A percentile compares a stretch with the other conserved stretches of the same genome.
Conservation (phyloP, 768 basidiomycete species). For the Rhodotorula babjevae region DNA sequence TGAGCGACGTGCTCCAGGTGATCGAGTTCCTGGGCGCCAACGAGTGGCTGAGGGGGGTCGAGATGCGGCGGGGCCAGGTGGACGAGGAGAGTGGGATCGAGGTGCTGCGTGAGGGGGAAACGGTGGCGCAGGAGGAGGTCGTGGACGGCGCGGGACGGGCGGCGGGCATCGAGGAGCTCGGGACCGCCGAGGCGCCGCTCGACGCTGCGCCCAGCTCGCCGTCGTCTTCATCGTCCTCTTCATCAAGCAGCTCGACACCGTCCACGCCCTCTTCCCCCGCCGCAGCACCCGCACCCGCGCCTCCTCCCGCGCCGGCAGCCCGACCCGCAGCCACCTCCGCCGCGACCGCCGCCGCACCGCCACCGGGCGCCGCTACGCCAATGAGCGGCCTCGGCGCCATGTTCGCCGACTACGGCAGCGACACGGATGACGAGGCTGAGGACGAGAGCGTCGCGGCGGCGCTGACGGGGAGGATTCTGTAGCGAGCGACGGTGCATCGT, state of each 20-base stretch:
- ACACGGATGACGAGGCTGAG: slow-evolving; percentile 17
- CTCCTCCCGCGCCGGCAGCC: neutral
- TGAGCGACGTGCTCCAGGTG: slow-evolving; percentile 27
- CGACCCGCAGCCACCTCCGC: no score
- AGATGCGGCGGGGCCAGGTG: slow-evolving; percentile 24
- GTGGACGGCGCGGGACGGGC: neutral
- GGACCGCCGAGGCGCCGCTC: neutral
- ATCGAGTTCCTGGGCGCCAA: slow-evolving; percentile 34
- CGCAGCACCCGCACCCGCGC: neutral
- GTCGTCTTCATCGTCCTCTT: neutral
- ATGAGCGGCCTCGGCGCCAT: neutral
- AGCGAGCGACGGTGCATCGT: no score
- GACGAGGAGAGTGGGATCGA: slow-evolving; percentile 39
- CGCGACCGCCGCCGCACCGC: no score
- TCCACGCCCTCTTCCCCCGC: neutral
- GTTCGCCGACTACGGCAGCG: slow-evolving; percentile 15
- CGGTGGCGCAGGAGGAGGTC: neutral
- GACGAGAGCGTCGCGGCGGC: neutral
- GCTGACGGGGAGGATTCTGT: neutral
- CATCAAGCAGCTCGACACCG: neutral
- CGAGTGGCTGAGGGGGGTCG: slow-evolving; percentile 33
- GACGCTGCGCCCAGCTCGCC: neutral
- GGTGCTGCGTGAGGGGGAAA: slow-evolving; percentile 12
- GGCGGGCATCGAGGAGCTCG: neutral
- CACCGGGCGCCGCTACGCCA: neutral